phyloP scores from a whole-genome alignment of 805 yeast genomes.

The Yamadazyma nakazawae region DNA sequence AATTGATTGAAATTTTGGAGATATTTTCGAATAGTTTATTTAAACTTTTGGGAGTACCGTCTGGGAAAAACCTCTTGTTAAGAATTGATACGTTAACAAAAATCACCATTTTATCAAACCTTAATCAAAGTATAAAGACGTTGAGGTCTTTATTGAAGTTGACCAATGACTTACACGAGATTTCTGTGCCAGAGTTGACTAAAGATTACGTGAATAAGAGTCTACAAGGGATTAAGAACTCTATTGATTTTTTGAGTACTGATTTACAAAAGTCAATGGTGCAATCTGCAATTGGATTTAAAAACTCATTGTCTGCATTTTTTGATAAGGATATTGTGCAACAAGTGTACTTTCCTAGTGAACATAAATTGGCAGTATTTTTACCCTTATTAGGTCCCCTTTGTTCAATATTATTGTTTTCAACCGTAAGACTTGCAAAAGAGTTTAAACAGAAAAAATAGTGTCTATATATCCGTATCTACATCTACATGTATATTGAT shows the following conservation, averaged over 20 bases:
- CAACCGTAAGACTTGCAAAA: slow-evolving; percentile 37
- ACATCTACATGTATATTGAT: not conserved
- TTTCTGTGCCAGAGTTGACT: slow-evolving; percentile 79
- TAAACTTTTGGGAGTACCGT: slow-evolving; percentile 67
- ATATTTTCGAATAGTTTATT: slow-evolving; percentile 73
- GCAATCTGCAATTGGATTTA: slow-evolving; percentile 53
- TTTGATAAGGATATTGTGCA: slow-evolving; percentile 95
- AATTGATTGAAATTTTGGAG: slow-evolving; percentile 57
- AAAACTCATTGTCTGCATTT: slow-evolving; percentile 70
- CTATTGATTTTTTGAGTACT: slow-evolving; percentile 32
- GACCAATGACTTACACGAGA: slow-evolving; percentile 65
- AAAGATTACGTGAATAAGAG: slow-evolving; percentile 53
- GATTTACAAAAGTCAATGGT: slow-evolving; percentile 29
- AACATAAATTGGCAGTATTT: slow-evolving; percentile 92
- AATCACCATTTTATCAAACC: slow-evolving; percentile 52
- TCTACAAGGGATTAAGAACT: slow-evolving; percentile 35
- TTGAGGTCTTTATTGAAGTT: slow-evolving; percentile 69
- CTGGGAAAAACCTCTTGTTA: slow-evolving; percentile 48
- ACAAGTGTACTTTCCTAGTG: slow-evolving; percentile 92
- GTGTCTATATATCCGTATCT: not conserved
- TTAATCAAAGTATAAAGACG: slow-evolving; percentile 63
- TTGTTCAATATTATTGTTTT: slow-evolving; percentile 56
- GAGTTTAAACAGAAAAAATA: slow-evolving; percentile 6
- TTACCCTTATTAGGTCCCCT: slow-evolving; percentile 89
- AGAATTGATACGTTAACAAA: slow-evolving; percentile 68